A percentile compares a stretch with the other conserved stretches of the same genome.
phyloP scores from a whole-genome alignment of 352 stramenopile species.

The Phytophthora boehmeriae region DNA sequence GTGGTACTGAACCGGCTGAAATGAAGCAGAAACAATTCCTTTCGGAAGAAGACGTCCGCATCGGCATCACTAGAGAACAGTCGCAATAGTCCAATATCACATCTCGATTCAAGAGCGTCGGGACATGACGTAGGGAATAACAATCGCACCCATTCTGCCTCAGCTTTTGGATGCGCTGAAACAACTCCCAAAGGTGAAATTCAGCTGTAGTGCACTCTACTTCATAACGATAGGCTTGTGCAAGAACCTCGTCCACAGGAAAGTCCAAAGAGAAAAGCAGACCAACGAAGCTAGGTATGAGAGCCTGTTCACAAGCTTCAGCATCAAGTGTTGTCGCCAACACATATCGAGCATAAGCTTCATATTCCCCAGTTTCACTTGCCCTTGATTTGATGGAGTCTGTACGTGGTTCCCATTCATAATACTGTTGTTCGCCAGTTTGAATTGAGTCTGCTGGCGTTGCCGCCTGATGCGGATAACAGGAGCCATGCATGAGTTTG shows the following conservation, averaged over 20 bases:
- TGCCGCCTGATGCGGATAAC: neutral
- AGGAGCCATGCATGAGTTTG: slow-evolving; percentile 7
- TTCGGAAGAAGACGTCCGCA: slow-evolving; percentile 56
- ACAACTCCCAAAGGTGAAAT: slow-evolving; percentile 37
- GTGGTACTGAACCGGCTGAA: slow-evolving; percentile 22
- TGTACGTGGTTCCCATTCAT: slow-evolving; percentile 13
- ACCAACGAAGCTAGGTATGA: slow-evolving; percentile 65
- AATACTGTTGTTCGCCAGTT: slow-evolving; percentile 7
- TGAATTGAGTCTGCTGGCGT: neutral
- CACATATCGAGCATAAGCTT: slow-evolving; percentile 54
- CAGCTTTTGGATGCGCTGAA: slow-evolving; percentile 32
- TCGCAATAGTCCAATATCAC: slow-evolving; percentile 32
- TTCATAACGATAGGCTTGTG: slow-evolving; percentile 45
- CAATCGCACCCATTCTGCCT: slow-evolving; percentile 20
- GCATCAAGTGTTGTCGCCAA: slow-evolving; percentile 55
- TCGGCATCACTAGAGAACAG: slow-evolving; percentile 51
- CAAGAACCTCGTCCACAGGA: slow-evolving; percentile 33
- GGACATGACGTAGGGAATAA: neutral
- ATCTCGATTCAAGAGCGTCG: neutral
- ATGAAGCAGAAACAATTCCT: slow-evolving; percentile 47
- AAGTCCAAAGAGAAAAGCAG: slow-evolving; percentile 64
- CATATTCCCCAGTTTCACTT: slow-evolving; percentile 42
- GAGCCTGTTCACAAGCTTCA: slow-evolving; percentile 42
- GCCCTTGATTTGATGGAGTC: neutral
- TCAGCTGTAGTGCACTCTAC: slow-evolving; percentile 44